phyloP scores from a whole-genome alignment of 106 monocot species.

The Xerophyta viscosa region DNA sequence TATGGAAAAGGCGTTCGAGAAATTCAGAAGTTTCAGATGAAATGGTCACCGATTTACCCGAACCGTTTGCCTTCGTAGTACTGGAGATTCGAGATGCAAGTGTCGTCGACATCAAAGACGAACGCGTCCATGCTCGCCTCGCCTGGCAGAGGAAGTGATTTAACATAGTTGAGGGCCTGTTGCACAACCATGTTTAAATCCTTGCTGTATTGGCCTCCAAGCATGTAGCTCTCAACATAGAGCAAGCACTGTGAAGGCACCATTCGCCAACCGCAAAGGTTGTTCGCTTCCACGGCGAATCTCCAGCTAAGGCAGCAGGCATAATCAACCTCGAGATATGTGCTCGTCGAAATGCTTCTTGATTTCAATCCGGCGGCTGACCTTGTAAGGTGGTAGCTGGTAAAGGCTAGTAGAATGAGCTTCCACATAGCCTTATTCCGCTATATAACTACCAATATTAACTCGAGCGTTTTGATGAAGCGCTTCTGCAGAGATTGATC shows the following conservation, averaged over 20 bases:
- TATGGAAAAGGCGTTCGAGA: too few relatives aligned
- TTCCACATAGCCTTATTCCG: constrained; percentile 3
- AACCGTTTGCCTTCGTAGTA: constrained; percentile 15
- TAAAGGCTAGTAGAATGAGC: not conserved
- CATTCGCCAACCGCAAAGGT: constrained; percentile 19
- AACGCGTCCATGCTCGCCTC: constrained; percentile 41
- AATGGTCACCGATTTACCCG: too few relatives aligned
- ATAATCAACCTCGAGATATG: not conserved
- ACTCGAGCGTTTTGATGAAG: too few relatives aligned
- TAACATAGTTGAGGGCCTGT: constrained; percentile 13
- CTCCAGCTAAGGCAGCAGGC: constrained; percentile 47
- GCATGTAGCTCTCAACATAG: constrained; percentile 46
- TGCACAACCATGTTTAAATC: constrained; percentile 19
- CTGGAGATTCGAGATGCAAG: constrained; percentile 45
- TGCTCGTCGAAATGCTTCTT: not conserved
- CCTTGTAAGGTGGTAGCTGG: not conserved
- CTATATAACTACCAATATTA: too few relatives aligned
- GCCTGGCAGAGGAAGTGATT: not conserved
- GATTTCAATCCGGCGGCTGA: not conserved
- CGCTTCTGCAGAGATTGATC: too few relatives aligned
- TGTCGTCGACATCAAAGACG: constrained; percentile 55
- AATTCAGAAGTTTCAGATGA: too few relatives aligned
- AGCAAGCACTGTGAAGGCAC: constrained; percentile 25
- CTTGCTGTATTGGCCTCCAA: constrained; percentile 26
- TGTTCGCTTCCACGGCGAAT: constrained; percentile 34